Percentiles rank a stretch among this genome's conserved stretches.
Evolutionary conservation across 202 grass and related monocot genomes (phyloP).

Genomic region (Setaria viridis): DNA sequence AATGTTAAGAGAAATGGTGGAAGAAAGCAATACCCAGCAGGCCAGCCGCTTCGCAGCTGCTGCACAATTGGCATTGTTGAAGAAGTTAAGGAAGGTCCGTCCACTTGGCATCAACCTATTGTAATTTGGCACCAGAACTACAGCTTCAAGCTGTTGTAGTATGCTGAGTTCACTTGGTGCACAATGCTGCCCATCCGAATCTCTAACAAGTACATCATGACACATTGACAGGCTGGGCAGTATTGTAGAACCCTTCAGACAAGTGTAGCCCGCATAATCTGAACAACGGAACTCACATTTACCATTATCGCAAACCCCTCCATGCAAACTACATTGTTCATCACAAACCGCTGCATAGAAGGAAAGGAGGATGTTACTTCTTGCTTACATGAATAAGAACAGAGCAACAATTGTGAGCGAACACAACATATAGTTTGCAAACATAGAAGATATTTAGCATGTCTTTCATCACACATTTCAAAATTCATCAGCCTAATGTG

Average conservation of each 20-base stretch:
- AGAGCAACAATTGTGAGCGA: conserved; percentile 13
- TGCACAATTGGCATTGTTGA: conserved; percentile 93
- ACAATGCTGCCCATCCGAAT: conserved; percentile 89
- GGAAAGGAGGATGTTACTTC: conserved; percentile 46
- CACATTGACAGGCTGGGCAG: conserved; percentile 91
- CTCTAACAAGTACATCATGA: conserved; percentile 82
- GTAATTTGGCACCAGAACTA: conserved; percentile 95
- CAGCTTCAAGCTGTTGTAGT: conserved; percentile 94
- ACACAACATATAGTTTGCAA: conserved; percentile 1
- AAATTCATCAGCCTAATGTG: conserved; percentile 30
- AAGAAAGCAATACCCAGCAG: conserved; percentile 80
- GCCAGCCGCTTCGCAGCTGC: conserved; percentile 93
- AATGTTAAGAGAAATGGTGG: not conserved
- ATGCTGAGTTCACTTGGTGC: conserved; percentile 94
- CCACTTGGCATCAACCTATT: conserved; percentile 96
- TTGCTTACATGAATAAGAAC: conserved; percentile 32
- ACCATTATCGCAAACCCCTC: conserved; percentile 97
- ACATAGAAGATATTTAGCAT: conserved; percentile 1
- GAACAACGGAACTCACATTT: conserved; percentile 98
- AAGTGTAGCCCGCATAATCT: conserved; percentile 99
- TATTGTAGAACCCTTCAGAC: conserved; percentile 90
- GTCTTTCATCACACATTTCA: not conserved
- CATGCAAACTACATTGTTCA: conserved; percentile 99
- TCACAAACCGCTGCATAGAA: conserved; percentile 86
- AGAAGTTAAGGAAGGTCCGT: conserved; percentile 83